Base-by-base conservation (phyloP, 2,329 filamentous ascomycete species). In the Clarireedia hainanense region DNA sequence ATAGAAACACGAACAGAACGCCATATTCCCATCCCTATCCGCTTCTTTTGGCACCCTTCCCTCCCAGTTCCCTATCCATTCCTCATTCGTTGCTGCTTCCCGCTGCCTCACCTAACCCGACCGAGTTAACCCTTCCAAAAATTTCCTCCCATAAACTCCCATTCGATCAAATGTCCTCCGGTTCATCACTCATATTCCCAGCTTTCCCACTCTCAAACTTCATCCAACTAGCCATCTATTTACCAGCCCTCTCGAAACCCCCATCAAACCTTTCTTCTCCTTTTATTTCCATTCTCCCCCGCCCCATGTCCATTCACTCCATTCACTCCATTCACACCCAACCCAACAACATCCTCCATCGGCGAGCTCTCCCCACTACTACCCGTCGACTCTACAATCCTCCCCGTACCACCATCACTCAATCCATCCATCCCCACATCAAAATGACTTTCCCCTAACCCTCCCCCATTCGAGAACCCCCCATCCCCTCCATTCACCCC, bases 371-470 rank as follows among this genome's bases (percentile, higher is more conserved):
- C 60, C n/a, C 60, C 59, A 47, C 65, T 65, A 23, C 56, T 60
- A 12, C 49, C 57, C 10, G 51, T 49, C n/a, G 58, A 56, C 47
- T 63, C 62, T 10, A 62, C 58, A 40, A 64, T 55, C 24, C 59
- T 57, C 6, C 48, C 34, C 27, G 6, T 4, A 5, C 23, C 49
- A 56, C 15, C 49, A 52, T 63, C 64, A 50, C 57, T 57, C 4
- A 58, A 50, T 23, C 63, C 64, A 55, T 68, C 66, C 62, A 67
- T 64, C 3, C 66, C 64, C 5, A 66, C 55, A 53, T 67, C 63
- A 47, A 65, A 67, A 54, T 63, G 61, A 34, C 61, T 61, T n/a
- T 64, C 63, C 20, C 57, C 57, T 36, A 39, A 56, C 17, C 30
- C 50, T 23, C 36, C 54, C 3, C 39, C 47, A 37, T 27, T 10